Conservation (phyloP, 768 basidiomycete species). For the Mycena galopus region DNA sequence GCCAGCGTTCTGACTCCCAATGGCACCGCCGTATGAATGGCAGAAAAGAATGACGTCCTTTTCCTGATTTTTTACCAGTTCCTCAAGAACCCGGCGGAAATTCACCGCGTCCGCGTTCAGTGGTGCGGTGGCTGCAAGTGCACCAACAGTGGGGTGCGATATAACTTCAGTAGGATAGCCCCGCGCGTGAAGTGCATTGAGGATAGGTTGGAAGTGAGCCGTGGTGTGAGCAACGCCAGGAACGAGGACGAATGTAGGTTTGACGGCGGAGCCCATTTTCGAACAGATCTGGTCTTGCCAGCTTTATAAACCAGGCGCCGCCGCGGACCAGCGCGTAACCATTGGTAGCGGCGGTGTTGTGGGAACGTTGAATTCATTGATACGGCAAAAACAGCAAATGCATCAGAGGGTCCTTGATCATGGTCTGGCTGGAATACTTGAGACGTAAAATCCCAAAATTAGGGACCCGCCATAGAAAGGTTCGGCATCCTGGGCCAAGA, state of each 20-base stretch:
- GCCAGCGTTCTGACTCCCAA: neutral
- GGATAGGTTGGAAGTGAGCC: neutral
- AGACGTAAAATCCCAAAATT: too few species aligned
- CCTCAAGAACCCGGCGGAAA: neutral
- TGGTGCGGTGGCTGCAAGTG: neutral
- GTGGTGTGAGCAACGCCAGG: neutral
- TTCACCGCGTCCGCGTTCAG: neutral
- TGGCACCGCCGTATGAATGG: conserved; percentile 5
- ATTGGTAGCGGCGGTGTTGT: too few species aligned
- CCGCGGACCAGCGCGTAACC: too few species aligned
- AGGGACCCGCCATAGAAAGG: too few species aligned
- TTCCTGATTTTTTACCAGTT: neutral
- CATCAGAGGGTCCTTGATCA: too few species aligned
- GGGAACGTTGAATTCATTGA: too few species aligned
- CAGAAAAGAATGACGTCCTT: conserved; percentile 2
- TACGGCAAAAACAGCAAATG: too few species aligned
- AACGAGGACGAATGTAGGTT: conserved; percentile 2
- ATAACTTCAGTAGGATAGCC: neutral
- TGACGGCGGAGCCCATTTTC: too few species aligned
- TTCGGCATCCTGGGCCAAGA: too few species aligned
- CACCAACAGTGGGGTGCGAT: neutral
- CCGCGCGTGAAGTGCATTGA: neutral
- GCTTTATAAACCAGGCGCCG: too few species aligned
- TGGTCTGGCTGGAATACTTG: too few species aligned
- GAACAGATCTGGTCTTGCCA: too few species aligned